Base-by-base conservation (phyloP, 495 filamentous ascomycete genomes). In the Hypoxylon lienhwacheense region DNA sequence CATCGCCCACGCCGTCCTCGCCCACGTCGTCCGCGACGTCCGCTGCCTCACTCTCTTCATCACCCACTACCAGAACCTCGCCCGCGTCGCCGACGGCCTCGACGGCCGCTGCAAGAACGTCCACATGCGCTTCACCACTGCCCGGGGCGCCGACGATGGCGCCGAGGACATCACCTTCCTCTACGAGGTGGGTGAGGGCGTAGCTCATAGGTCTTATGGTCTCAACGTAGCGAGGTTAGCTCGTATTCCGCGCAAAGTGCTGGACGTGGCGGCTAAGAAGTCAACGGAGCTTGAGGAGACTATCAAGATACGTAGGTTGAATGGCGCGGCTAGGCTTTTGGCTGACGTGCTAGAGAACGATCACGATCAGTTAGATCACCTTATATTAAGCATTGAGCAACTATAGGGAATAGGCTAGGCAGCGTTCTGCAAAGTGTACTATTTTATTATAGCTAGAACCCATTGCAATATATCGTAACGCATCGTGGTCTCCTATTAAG, bases 41-140 rank as follows among this genome's bases (percentile, higher is more conserved):
- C 74, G 77, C 45, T 89, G 89, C 40, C 72, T 97, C 51, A 91
- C 88, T 3, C 75, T 97, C 14, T 98, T 98, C 74, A 93, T 97
- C 66, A 98, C 93, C 33, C 93, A 98, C 72, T 97, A 98, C 70
- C 95, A 97, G 66, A 82, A 82, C 52, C 81, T 98, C 1, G 85
- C 87, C 7, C 73, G 76, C 33, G 79, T 96, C 55, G 87, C 82
- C 3, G 78, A 82, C 10, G 79, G 82, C 4, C 87, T 91, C 52
- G 67, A 76, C 24, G 69, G 75, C 6, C 79, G 81, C 47, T 75
- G 91, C 14, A 81, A 74, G 47, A 92, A 91, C 64, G 85, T 91
- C 48, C 89, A 93, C 64, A 91, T 92, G 86, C 80, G 81, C 29
- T 97, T 97, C 67, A 81, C 75, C 7, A 83, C 88, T 5, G 31